Conservation (phyloP, 352 stramenopile species). For the Pythium dissimile region DNA sequence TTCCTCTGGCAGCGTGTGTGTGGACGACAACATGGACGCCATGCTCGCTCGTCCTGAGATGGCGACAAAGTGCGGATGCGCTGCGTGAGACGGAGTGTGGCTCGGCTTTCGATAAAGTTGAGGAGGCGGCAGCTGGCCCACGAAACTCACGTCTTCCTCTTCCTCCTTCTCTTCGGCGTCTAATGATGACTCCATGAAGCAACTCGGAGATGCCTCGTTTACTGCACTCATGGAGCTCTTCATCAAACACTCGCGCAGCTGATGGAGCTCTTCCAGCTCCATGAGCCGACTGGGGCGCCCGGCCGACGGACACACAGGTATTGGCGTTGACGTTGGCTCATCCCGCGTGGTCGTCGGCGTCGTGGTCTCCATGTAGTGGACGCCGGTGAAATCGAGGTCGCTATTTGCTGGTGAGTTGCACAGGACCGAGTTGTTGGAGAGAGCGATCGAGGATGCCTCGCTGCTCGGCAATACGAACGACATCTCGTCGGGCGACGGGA, state of each 20-base stretch:
- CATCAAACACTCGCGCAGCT: constrained; percentile 15
- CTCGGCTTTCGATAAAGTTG: not conserved
- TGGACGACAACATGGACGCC: constrained; percentile 14
- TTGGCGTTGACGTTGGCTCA: too few species aligned
- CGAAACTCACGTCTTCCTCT: constrained; percentile 5
- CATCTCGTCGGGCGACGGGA: not conserved
- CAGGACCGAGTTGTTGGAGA: constrained; percentile 5
- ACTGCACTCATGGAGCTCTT: not conserved
- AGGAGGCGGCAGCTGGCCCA: constrained; percentile 3
- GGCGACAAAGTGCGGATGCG: constrained; percentile 4
- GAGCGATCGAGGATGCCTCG: not conserved
- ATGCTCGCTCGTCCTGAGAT: not conserved
- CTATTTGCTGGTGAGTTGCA: constrained; percentile 1
- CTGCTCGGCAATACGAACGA: not conserved
- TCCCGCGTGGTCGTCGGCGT: constrained; percentile 5
- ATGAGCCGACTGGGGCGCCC: not conserved
- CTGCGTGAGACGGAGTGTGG: not conserved
- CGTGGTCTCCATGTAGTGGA: constrained; percentile 4
- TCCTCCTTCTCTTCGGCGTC: constrained; percentile 5
- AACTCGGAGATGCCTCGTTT: not conserved
- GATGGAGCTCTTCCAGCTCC: constrained; percentile 10
- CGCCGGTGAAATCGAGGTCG: constrained; percentile 4
- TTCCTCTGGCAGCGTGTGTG: constrained; percentile 10
- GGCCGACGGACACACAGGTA: not conserved
- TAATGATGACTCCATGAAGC: not conserved